Evolutionary conservation across 1,284 basidiomycete species (phyloP).

Genomic region (Microbotryum scabiosae): DNA sequence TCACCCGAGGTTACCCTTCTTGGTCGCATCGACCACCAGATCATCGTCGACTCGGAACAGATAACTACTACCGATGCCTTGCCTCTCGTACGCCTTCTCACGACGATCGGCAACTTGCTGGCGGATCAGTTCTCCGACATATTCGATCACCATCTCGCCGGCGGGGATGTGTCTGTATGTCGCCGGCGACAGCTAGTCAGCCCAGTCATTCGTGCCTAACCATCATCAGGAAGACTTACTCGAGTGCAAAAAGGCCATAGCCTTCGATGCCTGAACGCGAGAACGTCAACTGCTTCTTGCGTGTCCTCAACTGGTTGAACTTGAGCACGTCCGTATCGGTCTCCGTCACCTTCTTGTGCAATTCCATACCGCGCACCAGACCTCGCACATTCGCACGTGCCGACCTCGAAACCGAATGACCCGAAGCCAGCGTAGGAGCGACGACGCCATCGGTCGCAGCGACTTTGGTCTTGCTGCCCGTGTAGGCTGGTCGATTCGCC

Average conservation of each 20-base stretch:
- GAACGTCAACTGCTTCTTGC: conserved; percentile 97
- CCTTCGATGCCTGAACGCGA: conserved; percentile 94
- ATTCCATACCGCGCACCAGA: conserved; percentile 86
- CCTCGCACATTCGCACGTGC: conserved; percentile 91
- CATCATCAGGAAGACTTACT: conserved; percentile 40
- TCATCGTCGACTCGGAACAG: conserved; percentile 56
- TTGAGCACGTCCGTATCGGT: conserved; percentile 60
- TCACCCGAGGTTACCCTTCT: conserved; percentile 93
- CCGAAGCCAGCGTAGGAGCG: conserved; percentile 27
- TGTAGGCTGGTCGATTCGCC: conserved; percentile 60
- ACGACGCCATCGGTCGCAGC: conserved; percentile 37
- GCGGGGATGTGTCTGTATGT: conserved; percentile 57
- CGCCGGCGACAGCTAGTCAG: background rate
- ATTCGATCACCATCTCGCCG: conserved; percentile 99
- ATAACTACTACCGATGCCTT: conserved; percentile 91
- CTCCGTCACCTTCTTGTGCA: conserved; percentile 60
- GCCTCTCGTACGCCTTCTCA: conserved; percentile 91
- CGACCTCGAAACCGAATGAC: conserved; percentile 52
- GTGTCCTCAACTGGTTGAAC: conserved; percentile 94
- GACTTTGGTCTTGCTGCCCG: conserved; percentile 44
- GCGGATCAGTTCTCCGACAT: conserved; percentile 93
- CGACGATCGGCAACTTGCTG: conserved; percentile 94
- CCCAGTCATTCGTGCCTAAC: background rate
- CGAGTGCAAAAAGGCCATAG: conserved; percentile 94
- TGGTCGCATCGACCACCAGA: conserved; percentile 80